Evolutionary conservation across 2,329 filamentous ascomycete genomes (phyloP).

Genomic region (Grosmannia huntii): DNA sequence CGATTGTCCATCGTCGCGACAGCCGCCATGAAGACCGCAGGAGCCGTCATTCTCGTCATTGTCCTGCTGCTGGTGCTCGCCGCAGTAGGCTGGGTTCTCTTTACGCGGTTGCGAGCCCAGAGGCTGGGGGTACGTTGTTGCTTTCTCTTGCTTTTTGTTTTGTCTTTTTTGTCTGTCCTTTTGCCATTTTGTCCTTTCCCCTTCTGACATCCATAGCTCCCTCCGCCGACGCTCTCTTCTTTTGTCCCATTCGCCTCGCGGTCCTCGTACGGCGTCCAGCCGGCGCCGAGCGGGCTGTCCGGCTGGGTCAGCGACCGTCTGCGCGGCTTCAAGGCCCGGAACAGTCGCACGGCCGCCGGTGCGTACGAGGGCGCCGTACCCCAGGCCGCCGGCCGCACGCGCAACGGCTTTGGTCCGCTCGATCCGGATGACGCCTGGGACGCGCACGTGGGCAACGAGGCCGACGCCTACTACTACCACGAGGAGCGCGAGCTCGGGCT

Average conservation of each 20-base stretch:
- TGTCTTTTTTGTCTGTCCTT: neutral
- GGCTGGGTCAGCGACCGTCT: slow-evolving; percentile 63
- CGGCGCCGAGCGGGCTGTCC: slow-evolving; percentile 48
- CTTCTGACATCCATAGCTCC: slow-evolving; percentile 36
- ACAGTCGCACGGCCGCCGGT: slow-evolving; percentile 52
- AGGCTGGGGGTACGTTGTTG: slow-evolving; percentile 52
- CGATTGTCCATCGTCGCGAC: neutral
- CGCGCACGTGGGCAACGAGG: slow-evolving; percentile 61
- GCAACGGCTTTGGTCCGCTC: slow-evolving; percentile 38
- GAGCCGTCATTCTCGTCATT: slow-evolving; percentile 62
- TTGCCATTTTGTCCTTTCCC: no score
- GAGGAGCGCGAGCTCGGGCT: slow-evolving; percentile 63
- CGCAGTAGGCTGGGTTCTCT: slow-evolving; percentile 54
- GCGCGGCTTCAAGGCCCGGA: slow-evolving; percentile 44
- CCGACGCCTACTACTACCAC: slow-evolving; percentile 45
- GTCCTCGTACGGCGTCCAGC: slow-evolving; percentile 33
- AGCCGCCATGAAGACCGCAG: slow-evolving; percentile 40
- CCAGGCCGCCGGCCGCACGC: slow-evolving; percentile 17
- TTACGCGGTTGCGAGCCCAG: slow-evolving; percentile 58
- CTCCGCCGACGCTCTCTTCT: slow-evolving; percentile 52
- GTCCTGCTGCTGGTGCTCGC: slow-evolving; percentile 45
- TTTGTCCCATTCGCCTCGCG: slow-evolving; percentile 57
- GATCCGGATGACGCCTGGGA: slow-evolving; percentile 86
- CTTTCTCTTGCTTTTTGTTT: neutral
- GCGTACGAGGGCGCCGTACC: slow-evolving; percentile 52